phyloP scores from a whole-genome alignment of 257 asterid species.

The Parsonsia alboflavescens region DNA sequence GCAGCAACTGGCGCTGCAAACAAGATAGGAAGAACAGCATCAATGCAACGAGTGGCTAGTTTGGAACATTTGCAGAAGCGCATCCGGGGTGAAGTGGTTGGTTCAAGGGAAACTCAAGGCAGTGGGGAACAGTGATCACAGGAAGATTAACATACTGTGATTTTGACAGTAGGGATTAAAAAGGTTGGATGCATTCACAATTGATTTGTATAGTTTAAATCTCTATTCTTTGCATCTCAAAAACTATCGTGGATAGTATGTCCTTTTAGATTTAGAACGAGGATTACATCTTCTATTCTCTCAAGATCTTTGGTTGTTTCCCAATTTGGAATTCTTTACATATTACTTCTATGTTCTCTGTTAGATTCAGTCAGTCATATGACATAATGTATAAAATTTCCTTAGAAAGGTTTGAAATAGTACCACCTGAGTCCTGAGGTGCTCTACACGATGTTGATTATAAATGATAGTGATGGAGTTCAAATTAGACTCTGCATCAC shows the following conservation, averaged over 20 bases:
- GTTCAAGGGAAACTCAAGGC: conserved; percentile 36
- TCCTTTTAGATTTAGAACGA: not conserved
- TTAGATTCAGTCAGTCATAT: not conserved
- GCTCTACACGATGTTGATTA: no score
- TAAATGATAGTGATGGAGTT: no score
- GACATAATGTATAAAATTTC: no score
- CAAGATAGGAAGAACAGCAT: conserved; percentile 48
- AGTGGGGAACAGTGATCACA: conserved; percentile 19
- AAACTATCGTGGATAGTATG: not conserved
- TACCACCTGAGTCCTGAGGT: no score
- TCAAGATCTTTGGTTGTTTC: not conserved
- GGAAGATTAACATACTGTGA: not conserved
- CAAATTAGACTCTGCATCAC: no score
- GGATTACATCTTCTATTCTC: not conserved
- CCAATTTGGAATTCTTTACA: not conserved
- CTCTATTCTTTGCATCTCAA: conserved; percentile 12
- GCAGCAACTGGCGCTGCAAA: conserved; percentile 18
- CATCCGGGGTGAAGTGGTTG: conserved; percentile 46
- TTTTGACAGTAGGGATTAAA: conserved; percentile 2
- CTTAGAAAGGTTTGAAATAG: no score
- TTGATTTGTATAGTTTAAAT: no score
- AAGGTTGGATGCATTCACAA: not conserved
- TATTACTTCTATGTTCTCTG: not conserved
- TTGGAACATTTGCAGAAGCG: conserved; percentile 92
- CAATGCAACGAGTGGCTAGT: conserved; percentile 91